phyloP scores from a whole-genome alignment of 2,329 filamentous ascomycete genomes.

The Aspergillus latus region DNA sequence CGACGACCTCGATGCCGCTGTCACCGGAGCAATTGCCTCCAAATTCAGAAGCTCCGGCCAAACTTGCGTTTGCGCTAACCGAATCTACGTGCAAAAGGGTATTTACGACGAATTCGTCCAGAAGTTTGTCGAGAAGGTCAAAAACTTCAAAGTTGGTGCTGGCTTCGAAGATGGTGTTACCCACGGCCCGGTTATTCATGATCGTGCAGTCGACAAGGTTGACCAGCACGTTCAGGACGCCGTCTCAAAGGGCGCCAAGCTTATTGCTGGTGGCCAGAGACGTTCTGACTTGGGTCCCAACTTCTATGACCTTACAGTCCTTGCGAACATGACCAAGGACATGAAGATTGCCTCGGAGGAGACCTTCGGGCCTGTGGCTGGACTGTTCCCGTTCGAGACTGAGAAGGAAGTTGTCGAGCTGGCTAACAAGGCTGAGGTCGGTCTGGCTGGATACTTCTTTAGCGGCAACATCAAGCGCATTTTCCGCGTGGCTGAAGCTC shows the following conservation, averaged over 20 bases:
- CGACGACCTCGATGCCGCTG: constrained; percentile 80
- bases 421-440: constrained; percentile 81
- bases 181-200: constrained; percentile 64
- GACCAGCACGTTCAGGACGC: constrained; percentile 79
- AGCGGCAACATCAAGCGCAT: constrained; percentile 60
- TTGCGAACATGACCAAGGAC: constrained; percentile 78
- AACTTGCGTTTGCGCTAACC: constrained; percentile 82
- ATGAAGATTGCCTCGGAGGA: constrained; percentile 87
- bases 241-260: constrained; percentile 70
- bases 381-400: constrained; percentile 81
- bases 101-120: constrained; percentile 56
- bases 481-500: constrained; percentile 61
- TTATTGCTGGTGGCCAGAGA: constrained; percentile 73
- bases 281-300: constrained; percentile 74
- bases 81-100: constrained; percentile 54
- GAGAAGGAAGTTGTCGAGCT: constrained; percentile 84
- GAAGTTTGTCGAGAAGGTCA: constrained; percentile 56
- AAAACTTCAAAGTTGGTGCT: constrained; percentile 48
- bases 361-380: constrained; percentile 93
- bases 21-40: constrained; percentile 75
- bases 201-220: constrained; percentile 76
- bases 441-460: constrained; percentile 93
- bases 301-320: constrained; percentile 87
- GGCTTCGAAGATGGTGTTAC: constrained; percentile 49
- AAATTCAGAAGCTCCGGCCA: constrained; percentile 96